These are phyloP conservation scores for Suillus placidus DNA, from an alignment of 768 basidiomycete genomes.

Conservation along the genomic window DNA sequence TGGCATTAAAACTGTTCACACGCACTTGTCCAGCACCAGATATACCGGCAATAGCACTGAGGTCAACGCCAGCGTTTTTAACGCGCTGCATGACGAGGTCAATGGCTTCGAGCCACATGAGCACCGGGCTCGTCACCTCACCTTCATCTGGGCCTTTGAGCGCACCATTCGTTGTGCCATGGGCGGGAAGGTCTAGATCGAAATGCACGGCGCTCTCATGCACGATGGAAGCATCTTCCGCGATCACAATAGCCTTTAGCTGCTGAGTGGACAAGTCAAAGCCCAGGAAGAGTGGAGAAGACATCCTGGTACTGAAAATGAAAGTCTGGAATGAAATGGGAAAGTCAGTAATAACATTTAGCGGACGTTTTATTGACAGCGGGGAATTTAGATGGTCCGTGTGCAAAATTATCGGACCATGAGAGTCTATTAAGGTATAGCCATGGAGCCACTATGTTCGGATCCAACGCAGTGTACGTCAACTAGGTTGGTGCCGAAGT, in stretches of 20 bases:
- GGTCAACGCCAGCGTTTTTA: slow-evolving; percentile 58
- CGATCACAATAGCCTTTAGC: slow-evolving; percentile 73
- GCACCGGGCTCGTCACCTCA: slow-evolving; percentile 78
- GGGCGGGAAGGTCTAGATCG: slow-evolving; percentile 74
- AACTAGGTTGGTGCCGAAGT: neutral
- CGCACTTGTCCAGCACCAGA: slow-evolving; percentile 80
- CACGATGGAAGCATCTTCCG: slow-evolving; percentile 56
- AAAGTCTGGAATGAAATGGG: slow-evolving; percentile 1
- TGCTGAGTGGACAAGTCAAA: slow-evolving; percentile 88
- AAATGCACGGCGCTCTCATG: slow-evolving; percentile 78
- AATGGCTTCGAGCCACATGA: slow-evolving; percentile 85
- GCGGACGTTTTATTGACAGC: slow-evolving; percentile 3
- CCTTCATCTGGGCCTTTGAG: slow-evolving; percentile 65
- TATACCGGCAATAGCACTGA: slow-evolving; percentile 60
- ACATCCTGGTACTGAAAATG: slow-evolving; percentile 13
- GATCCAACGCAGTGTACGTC: slow-evolving; percentile 3
- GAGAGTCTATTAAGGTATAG: slow-evolving; percentile 1
- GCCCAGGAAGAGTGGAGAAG: slow-evolving; percentile 62
- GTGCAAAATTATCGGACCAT: slow-evolving; percentile 6
- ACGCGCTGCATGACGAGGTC: slow-evolving; percentile 73
- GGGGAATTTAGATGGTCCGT: slow-evolving; percentile 4
- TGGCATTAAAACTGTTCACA: slow-evolving; percentile 1
- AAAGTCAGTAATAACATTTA: neutral
- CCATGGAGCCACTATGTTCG: neutral
- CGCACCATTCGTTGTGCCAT: slow-evolving; percentile 68